phyloP scores from a whole-genome alignment of 192 early-diverging fungal genomes.

The Oehlia diaphana region DNA sequence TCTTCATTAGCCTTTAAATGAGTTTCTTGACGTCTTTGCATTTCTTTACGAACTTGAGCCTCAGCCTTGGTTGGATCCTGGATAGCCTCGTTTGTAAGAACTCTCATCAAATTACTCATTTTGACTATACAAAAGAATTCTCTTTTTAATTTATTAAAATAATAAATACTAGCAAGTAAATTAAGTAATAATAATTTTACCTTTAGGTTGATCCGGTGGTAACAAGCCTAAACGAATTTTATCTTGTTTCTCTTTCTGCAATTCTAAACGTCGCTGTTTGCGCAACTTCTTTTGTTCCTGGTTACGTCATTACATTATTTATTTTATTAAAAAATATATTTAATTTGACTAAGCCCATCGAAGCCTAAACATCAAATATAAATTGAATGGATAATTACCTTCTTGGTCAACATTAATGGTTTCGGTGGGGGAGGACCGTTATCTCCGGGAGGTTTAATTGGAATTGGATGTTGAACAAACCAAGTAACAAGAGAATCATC shows the following conservation, averaged over 20 bases:
- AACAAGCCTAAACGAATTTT: conserved; percentile 91
- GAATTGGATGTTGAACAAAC: conserved; percentile 86
- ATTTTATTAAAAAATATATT: too few species aligned
- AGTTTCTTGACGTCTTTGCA: conserved; percentile 72
- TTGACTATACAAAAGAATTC: conserved; percentile 52
- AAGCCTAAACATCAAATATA: too few species aligned
- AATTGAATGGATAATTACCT: conserved; percentile 38
- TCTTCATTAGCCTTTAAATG: conserved; percentile 85
- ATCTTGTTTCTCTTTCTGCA: conserved; percentile 91
- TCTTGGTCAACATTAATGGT: conserved; percentile 80
- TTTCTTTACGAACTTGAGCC: conserved; percentile 85
- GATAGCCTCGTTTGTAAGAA: conserved; percentile 92
- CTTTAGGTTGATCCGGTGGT: conserved; percentile 87
- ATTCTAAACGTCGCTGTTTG: conserved; percentile 80
- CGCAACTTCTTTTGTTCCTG: conserved; percentile 91
- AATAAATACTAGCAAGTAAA: neutral
- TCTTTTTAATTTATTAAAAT: neutral
- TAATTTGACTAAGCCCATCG: too few species aligned
- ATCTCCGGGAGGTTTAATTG: conserved; percentile 76
- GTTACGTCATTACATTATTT: neutral
- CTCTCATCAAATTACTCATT: conserved; percentile 91
- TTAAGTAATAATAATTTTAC: conserved; percentile 7
- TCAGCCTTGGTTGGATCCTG: conserved; percentile 95
- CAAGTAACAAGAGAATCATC: conserved; percentile 65
- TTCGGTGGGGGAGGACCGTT: conserved; percentile 51